Percentiles rank a stretch among this genome's conserved stretches.
These are phyloP conservation scores for Porphyrellus cyaneotinctus DNA, from an alignment of 768 basidiomycete genomes.

Conservation along the genomic window DNA sequence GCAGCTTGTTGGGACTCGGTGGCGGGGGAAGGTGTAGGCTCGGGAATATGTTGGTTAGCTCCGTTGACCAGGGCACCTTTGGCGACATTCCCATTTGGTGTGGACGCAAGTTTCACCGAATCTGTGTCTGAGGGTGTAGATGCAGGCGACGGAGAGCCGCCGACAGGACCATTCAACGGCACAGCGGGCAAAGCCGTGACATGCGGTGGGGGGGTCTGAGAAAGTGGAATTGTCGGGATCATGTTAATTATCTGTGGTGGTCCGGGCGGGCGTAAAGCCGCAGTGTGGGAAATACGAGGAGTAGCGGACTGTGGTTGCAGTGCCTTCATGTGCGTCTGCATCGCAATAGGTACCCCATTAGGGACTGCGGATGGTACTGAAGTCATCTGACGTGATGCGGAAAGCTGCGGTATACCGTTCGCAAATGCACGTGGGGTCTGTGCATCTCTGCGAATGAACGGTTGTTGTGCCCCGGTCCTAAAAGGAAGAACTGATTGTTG, in stretches of 20 bases:
- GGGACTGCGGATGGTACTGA: constrained; percentile 25
- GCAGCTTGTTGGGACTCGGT: constrained; percentile 23
- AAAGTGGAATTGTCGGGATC: constrained; percentile 27
- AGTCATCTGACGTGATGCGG: constrained; percentile 19
- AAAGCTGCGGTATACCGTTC: constrained; percentile 27
- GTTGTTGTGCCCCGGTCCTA: constrained; percentile 31
- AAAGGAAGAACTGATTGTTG: constrained; percentile 50
- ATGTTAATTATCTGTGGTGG: constrained; percentile 34
- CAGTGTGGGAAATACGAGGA: constrained; percentile 55
- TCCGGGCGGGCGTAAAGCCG: constrained; percentile 30
- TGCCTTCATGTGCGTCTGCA: constrained; percentile 58
- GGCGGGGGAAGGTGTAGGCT: constrained; percentile 8
- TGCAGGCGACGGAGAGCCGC: constrained; percentile 32
- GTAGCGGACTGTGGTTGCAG: constrained; percentile 49
- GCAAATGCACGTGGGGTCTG: constrained; percentile 20
- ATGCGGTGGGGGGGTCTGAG: constrained; percentile 35
- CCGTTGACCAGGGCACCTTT: constrained; percentile 34
- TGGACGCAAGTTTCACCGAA: constrained; percentile 14
- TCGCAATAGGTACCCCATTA: constrained; percentile 53
- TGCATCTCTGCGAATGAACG: constrained; percentile 25
- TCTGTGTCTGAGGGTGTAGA: constrained; percentile 44
- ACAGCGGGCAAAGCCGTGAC: constrained; percentile 22
- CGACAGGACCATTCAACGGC: constrained; percentile 34
- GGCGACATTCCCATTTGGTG: constrained; percentile 14
- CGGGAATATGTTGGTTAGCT: constrained; percentile 21